Percentiles rank a stretch among this genome's conserved stretches.
These are phyloP conservation scores for Aphanomyces invadans DNA, from an alignment of 352 stramenopile genomes.

Conservation along the genomic window DNA sequence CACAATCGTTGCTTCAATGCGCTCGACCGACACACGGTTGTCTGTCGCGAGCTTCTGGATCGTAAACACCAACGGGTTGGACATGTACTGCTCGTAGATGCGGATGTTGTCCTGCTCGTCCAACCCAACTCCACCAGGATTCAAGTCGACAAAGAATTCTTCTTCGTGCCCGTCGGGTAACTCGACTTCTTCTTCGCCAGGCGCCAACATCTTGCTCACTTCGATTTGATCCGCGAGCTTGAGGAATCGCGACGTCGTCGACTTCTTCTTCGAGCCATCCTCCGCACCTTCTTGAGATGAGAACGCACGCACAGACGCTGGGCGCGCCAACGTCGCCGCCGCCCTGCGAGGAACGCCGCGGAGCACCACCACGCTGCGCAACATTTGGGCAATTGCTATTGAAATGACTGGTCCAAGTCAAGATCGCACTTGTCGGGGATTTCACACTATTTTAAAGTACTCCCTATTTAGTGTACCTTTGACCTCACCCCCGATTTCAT, in stretches of 20 bases:
- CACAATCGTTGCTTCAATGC: constrained; percentile 73
- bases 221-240: constrained; percentile 61
- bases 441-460: constrained; percentile 1
- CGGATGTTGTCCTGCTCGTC: constrained; percentile 62
- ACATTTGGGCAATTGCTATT: constrained; percentile 4
- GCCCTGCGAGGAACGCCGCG: not conserved
- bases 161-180: constrained; percentile 39
- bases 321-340: not conserved
- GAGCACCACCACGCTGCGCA: not conserved
- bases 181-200: constrained; percentile 52
- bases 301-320: not conserved
- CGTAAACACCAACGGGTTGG: constrained; percentile 82
- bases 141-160: constrained; percentile 40
- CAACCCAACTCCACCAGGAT: constrained; percentile 58
- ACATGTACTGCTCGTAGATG: constrained; percentile 76
- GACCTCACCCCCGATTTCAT: too few relatives aligned
- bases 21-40: constrained; percentile 61
- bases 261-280: not conserved
- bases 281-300: not conserved
- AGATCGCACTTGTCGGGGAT: not conserved
- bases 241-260: constrained; percentile 55
- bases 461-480: not conserved
- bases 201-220: constrained; percentile 28
- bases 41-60: constrained; percentile 73
- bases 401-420: constrained; percentile 14